These are phyloP conservation scores for Colletotrichum tropicicola DNA, from an alignment of 2,329 filamentous ascomycete genomes.

Conservation along the genomic window DNA sequence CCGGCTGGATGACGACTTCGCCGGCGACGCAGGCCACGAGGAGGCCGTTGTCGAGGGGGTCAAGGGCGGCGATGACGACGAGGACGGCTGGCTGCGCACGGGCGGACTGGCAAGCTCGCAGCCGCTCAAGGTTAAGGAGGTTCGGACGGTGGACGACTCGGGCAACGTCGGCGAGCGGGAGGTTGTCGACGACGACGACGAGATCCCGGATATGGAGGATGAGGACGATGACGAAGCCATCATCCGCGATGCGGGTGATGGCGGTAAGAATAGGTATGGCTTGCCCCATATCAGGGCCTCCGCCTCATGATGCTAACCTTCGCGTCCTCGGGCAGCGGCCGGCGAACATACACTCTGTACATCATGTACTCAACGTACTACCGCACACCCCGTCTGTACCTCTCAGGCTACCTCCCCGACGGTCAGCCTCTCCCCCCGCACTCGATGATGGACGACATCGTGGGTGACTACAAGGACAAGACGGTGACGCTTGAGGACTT, in stretches of 20 bases:
- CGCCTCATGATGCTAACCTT: conserved; percentile 26
- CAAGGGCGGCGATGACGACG: conserved; percentile 65
- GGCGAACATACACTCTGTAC: conserved; percentile 97
- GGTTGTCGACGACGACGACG: conserved; percentile 77
- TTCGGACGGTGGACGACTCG: conserved; percentile 87
- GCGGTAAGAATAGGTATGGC: conserved; percentile 56
- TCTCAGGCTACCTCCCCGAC: conserved; percentile 85
- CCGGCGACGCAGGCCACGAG: conserved; percentile 85
- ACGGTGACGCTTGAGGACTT: conserved; percentile 98
- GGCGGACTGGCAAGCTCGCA: conserved; percentile 81
- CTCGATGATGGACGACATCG: conserved; percentile 95
- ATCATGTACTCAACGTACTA: conserved; percentile 99
- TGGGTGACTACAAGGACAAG: conserved; percentile 97
- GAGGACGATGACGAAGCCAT: conserved; percentile 98
- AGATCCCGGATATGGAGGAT: conserved; percentile 98
- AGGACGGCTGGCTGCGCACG: conserved; percentile 92
- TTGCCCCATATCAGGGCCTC: background rate
- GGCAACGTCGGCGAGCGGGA: conserved; percentile 84
- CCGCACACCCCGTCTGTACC: conserved; percentile 92
- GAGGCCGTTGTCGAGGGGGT: conserved; percentile 79
- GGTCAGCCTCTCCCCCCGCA: conserved; percentile 84
- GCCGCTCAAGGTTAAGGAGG: conserved; percentile 80
- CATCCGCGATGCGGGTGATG: conserved; percentile 75
- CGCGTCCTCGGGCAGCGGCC: conserved; percentile 65
- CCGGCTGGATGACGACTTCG: conserved; percentile 92